phyloP scores from a whole-genome alignment of 352 stramenopile species.

The Halophytophthora batemanensis region DNA sequence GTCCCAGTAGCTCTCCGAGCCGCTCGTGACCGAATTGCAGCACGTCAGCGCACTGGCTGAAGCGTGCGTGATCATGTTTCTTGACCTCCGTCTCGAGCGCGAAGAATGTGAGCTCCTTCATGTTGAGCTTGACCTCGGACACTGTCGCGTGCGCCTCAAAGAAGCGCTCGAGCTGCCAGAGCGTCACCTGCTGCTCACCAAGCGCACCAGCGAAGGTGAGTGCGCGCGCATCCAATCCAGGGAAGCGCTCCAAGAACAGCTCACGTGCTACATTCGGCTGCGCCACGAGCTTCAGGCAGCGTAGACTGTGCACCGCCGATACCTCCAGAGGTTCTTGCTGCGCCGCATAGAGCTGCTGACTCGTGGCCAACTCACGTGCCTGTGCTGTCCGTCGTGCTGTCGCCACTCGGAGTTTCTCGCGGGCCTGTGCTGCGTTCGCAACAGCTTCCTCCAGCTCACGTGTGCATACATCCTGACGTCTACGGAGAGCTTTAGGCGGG shows the following conservation, averaged over 20 bases:
- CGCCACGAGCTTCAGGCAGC: slow-evolving; percentile 34
- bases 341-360: slow-evolving; percentile 15
- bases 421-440: slow-evolving; percentile 13
- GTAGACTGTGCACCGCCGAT: slow-evolving; percentile 50
- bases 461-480: slow-evolving; percentile 26
- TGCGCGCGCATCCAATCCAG: slow-evolving; percentile 56
- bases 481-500: slow-evolving; percentile 47
- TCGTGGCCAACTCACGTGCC: slow-evolving; percentile 15
- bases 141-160: slow-evolving; percentile 51
- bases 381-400: slow-evolving; percentile 8
- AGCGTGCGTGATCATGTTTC: slow-evolving; percentile 43
- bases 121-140: slow-evolving; percentile 55
- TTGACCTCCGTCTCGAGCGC: slow-evolving; percentile 44
- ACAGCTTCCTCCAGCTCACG: slow-evolving; percentile 32
- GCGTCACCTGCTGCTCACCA: slow-evolving; percentile 41
- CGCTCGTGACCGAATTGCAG: slow-evolving; percentile 65
- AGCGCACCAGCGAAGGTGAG: slow-evolving; percentile 50
- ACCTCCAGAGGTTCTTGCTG: slow-evolving; percentile 44
- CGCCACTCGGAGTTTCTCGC: slow-evolving; percentile 14
- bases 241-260: slow-evolving; percentile 68
- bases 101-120: slow-evolving; percentile 56
- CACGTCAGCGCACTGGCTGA: slow-evolving; percentile 38
- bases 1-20: slow-evolving; percentile 43
- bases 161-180: slow-evolving; percentile 66
- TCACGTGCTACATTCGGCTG: slow-evolving; percentile 42